Percentiles rank a stretch among this genome's conserved stretches.
Evolutionary conservation across 305 asterid genomes (phyloP).

Genomic region (Solanum hybrid): DNA sequence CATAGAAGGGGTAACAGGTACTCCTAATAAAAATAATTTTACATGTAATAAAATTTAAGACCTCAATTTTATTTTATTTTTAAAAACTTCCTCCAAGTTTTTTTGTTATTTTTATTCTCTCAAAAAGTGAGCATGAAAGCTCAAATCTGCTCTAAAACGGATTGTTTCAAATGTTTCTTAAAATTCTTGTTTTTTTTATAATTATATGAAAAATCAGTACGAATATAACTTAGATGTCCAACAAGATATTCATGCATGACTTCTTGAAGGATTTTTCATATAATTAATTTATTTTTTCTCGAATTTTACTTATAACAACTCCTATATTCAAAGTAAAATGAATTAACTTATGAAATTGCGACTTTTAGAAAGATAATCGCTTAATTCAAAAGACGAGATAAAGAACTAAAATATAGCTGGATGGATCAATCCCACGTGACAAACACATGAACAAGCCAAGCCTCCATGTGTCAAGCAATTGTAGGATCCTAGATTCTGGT

Average conservation of each 20-base stretch:
- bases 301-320: no score
- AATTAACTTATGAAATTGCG: no score
- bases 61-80: not conserved
- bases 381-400: not conserved
- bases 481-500: not conserved
- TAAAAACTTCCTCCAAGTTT: fast-evolving
- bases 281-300: fast-evolving
- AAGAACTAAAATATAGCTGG: not conserved
- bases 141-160: not conserved
- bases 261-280: no score
- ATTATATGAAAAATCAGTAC: no score
- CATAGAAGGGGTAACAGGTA: not conserved
- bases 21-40: not conserved
- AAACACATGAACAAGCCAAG: not conserved
- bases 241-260: no score
- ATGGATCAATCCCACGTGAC: not conserved
- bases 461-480: not conserved
- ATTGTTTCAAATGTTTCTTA: not conserved
- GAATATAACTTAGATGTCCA: no score
- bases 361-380: fast-evolving
- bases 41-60: no score
- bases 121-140: not conserved
- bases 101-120: not conserved
- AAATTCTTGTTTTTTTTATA: no score
- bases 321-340: no score